Base-by-base conservation (phyloP, 768 basidiomycete species). In the Lactifluus hygrophoroides region DNA sequence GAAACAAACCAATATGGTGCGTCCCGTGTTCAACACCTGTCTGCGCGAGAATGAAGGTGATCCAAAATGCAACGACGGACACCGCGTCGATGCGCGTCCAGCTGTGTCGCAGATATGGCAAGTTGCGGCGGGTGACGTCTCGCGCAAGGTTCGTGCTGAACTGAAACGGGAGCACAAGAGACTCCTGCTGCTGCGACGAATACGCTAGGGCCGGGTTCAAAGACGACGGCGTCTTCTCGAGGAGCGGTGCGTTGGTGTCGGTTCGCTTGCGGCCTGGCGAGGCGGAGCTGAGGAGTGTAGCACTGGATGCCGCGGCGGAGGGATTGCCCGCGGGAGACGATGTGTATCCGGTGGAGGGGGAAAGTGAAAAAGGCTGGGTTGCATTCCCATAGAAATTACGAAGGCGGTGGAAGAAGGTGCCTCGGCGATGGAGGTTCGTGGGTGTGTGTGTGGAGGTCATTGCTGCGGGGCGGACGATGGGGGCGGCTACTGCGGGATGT, bases 51-150 rank as follows among this genome's bases (percentile, higher is more conserved):
- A 68, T 71, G 67, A 97, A 94, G 9, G 80, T 76, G 51, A 90
- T 79, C 94, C 94, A 98, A 70, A 94, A 97, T 62, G 83, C 79
- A 13, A 87, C 63, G 45, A 97, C 82, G 1, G 95, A 91, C 44
- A 97, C 72, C 62, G 88, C 83, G 69, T 98, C 95, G 54, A 96
- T 87, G 51, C 93, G 75, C 66, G 81, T 88, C 94, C 94, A 97
- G 55, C 88, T 89, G 67, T 97, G 93, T 9, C 95, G 80, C 1
- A 98, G 77, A 69, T 92, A 98, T 0, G 95, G 94, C 2, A 94
- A 76, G 62, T 87, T 85, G 34, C 83, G 75, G 27, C 73, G 72
- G n/a, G 82, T 78, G 63, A 82, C 81, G 54, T 79, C 75, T 60
- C 77, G 80, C 0, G 79, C 72, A 60, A 80, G 72, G 17, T 72